Evolutionary conservation across 2,329 filamentous ascomycete genomes (phyloP).

Genomic region (Grosmannia huntii): DNA sequence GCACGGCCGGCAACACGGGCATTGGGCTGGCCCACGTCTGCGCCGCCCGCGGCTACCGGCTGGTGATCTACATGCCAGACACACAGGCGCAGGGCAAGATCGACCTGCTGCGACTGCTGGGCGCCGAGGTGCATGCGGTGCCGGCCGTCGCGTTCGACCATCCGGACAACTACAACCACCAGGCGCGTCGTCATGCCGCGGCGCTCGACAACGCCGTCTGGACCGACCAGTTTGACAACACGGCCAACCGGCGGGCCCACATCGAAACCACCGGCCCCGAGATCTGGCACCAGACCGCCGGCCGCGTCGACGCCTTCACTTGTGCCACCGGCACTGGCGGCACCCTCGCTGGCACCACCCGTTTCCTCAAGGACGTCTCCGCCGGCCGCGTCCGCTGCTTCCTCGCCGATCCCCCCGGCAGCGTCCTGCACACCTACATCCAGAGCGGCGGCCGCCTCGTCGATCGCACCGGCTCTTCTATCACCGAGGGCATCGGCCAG

Average conservation of each 20-base stretch:
- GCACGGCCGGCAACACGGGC: conserved; percentile 93
- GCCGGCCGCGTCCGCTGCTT: conserved; percentile 71
- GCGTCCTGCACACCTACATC: conserved; percentile 86
- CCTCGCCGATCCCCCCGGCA: conserved; percentile 88
- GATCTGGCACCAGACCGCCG: conserved; percentile 85
- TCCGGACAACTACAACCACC: conserved; percentile 95
- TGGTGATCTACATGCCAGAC: conserved; percentile 99
- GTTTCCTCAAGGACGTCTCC: conserved; percentile 76
- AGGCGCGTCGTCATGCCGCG: conserved; percentile 83
- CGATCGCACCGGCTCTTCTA: conserved; percentile 75
- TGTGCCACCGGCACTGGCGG: conserved; percentile 90
- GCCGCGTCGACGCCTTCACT: conserved; percentile 84
- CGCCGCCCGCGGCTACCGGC: conserved; percentile 77
- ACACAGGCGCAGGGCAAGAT: conserved; percentile 98
- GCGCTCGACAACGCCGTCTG: conserved; percentile 77
- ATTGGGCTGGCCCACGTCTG: conserved; percentile 97
- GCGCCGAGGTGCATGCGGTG: conserved; percentile 91
- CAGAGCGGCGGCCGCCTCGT: conserved; percentile 67
- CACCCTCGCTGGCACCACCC: conserved; percentile 76
- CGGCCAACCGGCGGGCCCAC: conserved; percentile 83
- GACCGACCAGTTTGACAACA: conserved; percentile 99
- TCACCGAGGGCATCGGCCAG: conserved; percentile 96
- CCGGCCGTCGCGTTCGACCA: conserved; percentile 93
- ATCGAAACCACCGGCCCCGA: conserved; percentile 95
- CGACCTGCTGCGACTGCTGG: conserved; percentile 77